Base-by-base conservation (phyloP, 2,329 filamentous ascomycete species). In the Fusarium multiceps region DNA sequence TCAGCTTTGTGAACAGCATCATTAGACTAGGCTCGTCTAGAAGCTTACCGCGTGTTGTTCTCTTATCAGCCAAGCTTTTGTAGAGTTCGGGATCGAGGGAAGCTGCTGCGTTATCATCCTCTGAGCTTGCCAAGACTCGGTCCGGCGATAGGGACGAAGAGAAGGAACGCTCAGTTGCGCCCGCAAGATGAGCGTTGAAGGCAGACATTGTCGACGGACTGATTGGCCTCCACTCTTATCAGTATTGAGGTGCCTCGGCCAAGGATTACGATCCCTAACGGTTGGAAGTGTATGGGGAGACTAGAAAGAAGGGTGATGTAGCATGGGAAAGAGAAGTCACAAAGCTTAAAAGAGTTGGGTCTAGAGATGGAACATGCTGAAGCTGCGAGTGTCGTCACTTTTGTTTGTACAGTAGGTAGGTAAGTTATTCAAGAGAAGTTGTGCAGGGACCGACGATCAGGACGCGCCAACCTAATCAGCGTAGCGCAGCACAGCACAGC, bases 51-150 rank as follows among this genome's bases (percentile, higher is more conserved):
- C 92, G 86, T n/a, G 91, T 93, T 14, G 87, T 88, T 77, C 90
- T 93, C 82, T 93, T 96, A 59, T 93, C 91, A 54, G 83, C 86
- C 66, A 91, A 83, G 72, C 82, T 88, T 79, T 90, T 93, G 79
- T 92, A 86, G 65, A 92, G 90, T 20, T 83, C 83, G 57, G 90
- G 80, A 66, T 87, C 89, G 66, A 89, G 75, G 3, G 82, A 81
- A 47, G 82, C 72, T 2, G 82, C 80, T 45, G 80, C 74, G 59
- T 78, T 81, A 48, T 83, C 83, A 48, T 79, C 76, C 18, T 78
- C 74, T 28, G 75, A 68, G 32, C 56, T 71, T 11, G 73, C 66
- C 42, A 65, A 63, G 21, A 75, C 77, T 30, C 74, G 77, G 47
- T 79, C 77, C 27, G 84, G 82, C 49, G 85, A 85, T 47, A 83